phyloP scores from a whole-genome alignment of 768 basidiomycete species.

The Clavulina sp. region DNA sequence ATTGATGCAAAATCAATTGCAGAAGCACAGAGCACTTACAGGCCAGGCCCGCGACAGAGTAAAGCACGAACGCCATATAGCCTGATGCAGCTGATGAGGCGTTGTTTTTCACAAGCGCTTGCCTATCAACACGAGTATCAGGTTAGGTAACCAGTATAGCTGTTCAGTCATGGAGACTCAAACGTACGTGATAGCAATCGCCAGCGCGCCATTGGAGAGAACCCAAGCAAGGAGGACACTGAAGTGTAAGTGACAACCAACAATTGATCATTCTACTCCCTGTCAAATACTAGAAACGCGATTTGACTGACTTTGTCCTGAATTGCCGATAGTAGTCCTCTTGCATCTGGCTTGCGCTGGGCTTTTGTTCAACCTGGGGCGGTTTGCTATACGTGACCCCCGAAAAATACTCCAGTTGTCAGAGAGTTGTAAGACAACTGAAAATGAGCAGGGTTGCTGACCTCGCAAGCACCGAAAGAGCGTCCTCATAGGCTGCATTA shows the following conservation, averaged over 20 bases:
- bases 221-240: slow-evolving; percentile 77
- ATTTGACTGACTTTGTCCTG: slow-evolving; percentile 55
- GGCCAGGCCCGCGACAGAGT: slow-evolving; percentile 74
- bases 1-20: background rate
- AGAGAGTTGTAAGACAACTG: no score
- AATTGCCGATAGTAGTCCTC: slow-evolving; percentile 83
- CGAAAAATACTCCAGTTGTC: no score
- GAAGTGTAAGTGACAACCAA: slow-evolving; percentile 3
- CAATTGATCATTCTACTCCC: no score
- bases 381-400: slow-evolving; percentile 33
- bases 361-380: slow-evolving; percentile 48
- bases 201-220: slow-evolving; percentile 63
- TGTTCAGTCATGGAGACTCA: background rate
- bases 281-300: background rate
- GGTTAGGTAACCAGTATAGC: background rate
- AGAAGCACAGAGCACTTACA: slow-evolving; percentile 33
- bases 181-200: slow-evolving; percentile 54
- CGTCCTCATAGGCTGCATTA: slow-evolving; percentile 81
- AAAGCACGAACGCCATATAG: slow-evolving; percentile 79
- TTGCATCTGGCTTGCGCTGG: slow-evolving; percentile 43
- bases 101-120: background rate
- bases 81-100: slow-evolving; percentile 40
- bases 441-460: background rate
- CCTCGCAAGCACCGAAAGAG: slow-evolving; percentile 58
- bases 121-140: background rate